Conservation (phyloP, 768 basidiomycete species). For the button mushroom (Agaricus bisporus) region DNA sequence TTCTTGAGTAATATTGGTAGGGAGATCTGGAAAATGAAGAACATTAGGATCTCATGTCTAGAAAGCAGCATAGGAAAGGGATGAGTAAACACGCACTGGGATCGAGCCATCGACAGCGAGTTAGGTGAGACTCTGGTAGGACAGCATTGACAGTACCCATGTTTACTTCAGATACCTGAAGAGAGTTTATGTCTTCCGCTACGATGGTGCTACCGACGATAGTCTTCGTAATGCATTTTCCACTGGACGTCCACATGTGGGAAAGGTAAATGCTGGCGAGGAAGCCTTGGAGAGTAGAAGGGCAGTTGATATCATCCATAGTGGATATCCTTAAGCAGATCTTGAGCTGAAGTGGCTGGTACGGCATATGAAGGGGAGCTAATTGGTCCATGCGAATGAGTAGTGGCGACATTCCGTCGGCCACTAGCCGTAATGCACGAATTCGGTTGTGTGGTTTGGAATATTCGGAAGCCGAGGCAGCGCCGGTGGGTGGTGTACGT, state of each 20-base stretch:
- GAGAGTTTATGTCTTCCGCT: constrained; percentile 44
- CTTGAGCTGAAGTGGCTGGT: constrained; percentile 31
- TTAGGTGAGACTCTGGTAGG: constrained; percentile 64
- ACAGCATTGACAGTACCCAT: constrained; percentile 46
- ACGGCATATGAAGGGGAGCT: constrained; percentile 11
- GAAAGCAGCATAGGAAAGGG: constrained; percentile 8
- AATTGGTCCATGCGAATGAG: constrained; percentile 54
- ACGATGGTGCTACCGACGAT: constrained; percentile 45
- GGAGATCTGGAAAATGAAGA: constrained; percentile 31
- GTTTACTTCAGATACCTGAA: constrained; percentile 43
- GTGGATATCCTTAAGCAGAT: constrained; percentile 54
- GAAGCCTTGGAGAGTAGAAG: constrained; percentile 60
- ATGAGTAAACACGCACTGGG: constrained; percentile 40
- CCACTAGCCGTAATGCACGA: constrained; percentile 45
- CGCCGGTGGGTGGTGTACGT: constrained; percentile 15
- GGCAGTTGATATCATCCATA: constrained; percentile 44
- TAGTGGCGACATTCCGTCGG: constrained; percentile 66
- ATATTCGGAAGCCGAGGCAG: constrained; percentile 22
- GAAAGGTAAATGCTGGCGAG: constrained; percentile 50
- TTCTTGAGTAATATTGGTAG: constrained; percentile 64
- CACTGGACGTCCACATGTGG: constrained; percentile 44
- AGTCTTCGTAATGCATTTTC: constrained; percentile 59
- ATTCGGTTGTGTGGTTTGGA: constrained; percentile 21
- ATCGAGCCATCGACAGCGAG: constrained; percentile 66
- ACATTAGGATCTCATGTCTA: constrained; percentile 18